These are phyloP conservation scores for Pisolithus microcarpus DNA, from an alignment of 768 basidiomycete species.

Conservation along the genomic window DNA sequence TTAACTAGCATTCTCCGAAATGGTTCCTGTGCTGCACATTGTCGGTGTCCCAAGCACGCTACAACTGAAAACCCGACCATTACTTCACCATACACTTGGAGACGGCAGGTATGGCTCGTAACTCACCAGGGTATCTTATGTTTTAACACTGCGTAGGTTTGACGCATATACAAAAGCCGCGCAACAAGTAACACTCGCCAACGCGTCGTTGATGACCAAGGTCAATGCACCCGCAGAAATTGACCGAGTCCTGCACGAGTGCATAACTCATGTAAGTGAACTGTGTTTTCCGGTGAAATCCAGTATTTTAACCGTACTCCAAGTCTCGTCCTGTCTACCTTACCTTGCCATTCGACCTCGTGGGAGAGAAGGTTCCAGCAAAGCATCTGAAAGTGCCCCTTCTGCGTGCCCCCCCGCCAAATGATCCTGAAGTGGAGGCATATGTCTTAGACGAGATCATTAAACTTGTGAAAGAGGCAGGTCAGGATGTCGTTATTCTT, in stretches of 20 bases:
- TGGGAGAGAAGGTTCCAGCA: constrained; percentile 57
- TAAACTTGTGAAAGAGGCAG: constrained; percentile 53
- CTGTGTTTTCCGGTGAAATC: too few species aligned
- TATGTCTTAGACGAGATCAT: constrained; percentile 71
- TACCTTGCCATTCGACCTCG: constrained; percentile 78
- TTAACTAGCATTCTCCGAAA: constrained; percentile 66
- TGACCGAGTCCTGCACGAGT: constrained; percentile 69
- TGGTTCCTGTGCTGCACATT: constrained; percentile 85
- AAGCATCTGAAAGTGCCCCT: constrained; percentile 57
- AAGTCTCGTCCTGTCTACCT: constrained; percentile 86
- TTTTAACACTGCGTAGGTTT: constrained; percentile 39
- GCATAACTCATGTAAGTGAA: constrained; percentile 43
- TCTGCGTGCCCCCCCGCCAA: constrained; percentile 39
- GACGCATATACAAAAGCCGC: constrained; percentile 75
- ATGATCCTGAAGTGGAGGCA: constrained; percentile 51
- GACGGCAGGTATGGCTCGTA: constrained; percentile 50
- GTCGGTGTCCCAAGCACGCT: constrained; percentile 74
- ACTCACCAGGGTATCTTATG: neutral
- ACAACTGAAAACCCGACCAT: constrained; percentile 62
- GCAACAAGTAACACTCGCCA: constrained; percentile 64
- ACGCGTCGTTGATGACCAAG: constrained; percentile 50
- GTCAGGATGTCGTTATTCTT: constrained; percentile 60
- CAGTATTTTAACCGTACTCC: neutral
- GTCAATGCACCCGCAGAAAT: constrained; percentile 59
- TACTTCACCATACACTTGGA: constrained; percentile 86